Base-by-base conservation (phyloP, 352 stramenopile genomes). In the Phytophthora citrophthora region DNA sequence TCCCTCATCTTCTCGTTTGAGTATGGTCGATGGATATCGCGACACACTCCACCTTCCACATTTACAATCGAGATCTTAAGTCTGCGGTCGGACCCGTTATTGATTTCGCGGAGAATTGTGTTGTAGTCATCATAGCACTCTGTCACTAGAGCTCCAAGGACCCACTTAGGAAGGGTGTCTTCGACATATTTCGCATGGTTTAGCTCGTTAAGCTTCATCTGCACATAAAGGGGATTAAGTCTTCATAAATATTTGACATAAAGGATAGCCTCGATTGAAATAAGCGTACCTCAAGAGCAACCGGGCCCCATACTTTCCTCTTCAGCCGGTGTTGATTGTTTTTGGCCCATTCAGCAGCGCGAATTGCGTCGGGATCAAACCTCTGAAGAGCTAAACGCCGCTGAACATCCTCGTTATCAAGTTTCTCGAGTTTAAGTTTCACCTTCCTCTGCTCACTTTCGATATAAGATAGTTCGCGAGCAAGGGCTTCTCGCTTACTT, bases 101-200 rank as follows among this genome's bases (percentile, higher is more conserved):
- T 88, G 24, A 96, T 41, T 32, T 91, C 83, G 5, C 70, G 54
- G 13, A 95, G 74, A 53, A 96, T 81, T 3, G 75, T 88, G 55
- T 94, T 76, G 61, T 94, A 95, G 51, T 96, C 88, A 12, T 91
- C 82, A 26, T 88, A 79, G 47, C 85, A 92, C 66, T 96, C 88
- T 1, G 77, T 80, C 11, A 96, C 80, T 16, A 96, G 68, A 4
- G 83, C 80, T 16, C 73, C 77, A 57, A 94, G 75, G 18, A 95
- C 70, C 76, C 78, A 95, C 34, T 90, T 94, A 5, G 88, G 86
- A 7, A 96, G 64, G 8, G 81, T 93, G 45, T 93, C 84, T 69
- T 96, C 88, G 4, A 96, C 68, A 44, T 92, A 96, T 43, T 95
- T 91, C 0, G 88, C 87, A 40, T 95, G 81, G 1, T 90, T 82